A percentile compares a stretch with the other conserved stretches of the same genome.
phyloP scores from a whole-genome alignment of 768 basidiomycete species.

The Ephemerocybe angulata region DNA sequence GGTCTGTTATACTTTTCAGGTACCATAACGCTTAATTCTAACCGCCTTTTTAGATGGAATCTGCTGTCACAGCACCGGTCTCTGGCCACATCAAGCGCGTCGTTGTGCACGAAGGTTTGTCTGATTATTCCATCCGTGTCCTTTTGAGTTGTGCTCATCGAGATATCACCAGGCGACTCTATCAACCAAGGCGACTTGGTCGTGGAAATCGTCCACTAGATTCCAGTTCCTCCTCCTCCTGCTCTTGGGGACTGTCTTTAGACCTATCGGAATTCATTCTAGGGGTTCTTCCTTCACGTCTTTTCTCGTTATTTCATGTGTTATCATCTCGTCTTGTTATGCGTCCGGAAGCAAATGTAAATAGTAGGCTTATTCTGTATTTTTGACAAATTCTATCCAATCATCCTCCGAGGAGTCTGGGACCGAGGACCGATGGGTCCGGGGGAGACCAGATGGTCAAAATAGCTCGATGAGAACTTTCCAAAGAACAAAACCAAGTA shows the following conservation, averaged over 20 bases:
- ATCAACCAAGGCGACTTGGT: conserved; percentile 92
- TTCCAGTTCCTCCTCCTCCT: neutral
- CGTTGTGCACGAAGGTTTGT: conserved; percentile 77
- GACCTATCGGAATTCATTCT: too few species aligned
- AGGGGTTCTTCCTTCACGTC: neutral
- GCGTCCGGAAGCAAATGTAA: neutral
- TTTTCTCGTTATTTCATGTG: neutral
- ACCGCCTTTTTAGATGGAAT: conserved; percentile 78
- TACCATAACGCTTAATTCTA: conserved; percentile 84
- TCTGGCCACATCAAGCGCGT: conserved; percentile 96
- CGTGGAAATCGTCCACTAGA: conserved; percentile 79
- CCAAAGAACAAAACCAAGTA: too few species aligned
- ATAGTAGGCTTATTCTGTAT: neutral
- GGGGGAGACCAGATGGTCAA: too few species aligned
- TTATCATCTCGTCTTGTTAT: neutral
- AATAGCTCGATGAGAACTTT: too few species aligned
- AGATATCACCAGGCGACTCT: conserved; percentile 67
- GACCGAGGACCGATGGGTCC: too few species aligned
- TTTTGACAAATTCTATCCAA: neutral
- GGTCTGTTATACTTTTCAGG: conserved; percentile 76
- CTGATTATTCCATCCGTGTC: neutral
- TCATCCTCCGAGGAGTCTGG: too few species aligned
- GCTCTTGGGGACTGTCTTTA: neutral
- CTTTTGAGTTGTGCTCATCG: neutral
- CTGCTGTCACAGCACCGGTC: conserved; percentile 92